These are phyloP conservation scores for Xylariaceae sp. DNA, from an alignment of 2,329 filamentous ascomycete species.

Conservation along the genomic window DNA sequence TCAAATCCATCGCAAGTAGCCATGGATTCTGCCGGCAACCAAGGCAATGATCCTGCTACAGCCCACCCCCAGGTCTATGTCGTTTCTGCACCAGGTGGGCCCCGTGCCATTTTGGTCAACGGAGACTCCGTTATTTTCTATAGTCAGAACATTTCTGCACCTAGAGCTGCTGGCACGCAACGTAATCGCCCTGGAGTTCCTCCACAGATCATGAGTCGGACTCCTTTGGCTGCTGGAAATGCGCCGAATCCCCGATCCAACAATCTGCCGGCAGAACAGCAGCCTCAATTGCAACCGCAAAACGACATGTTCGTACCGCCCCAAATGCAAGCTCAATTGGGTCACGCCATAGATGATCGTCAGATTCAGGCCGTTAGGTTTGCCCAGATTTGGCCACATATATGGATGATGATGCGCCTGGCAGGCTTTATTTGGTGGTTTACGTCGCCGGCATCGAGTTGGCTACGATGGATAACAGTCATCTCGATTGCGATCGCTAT, in stretches of 20 bases:
- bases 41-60: slow-evolving; percentile 16
- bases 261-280: slow-evolving; percentile 26
- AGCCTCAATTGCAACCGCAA: slow-evolving; percentile 28
- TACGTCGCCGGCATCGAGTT: slow-evolving; percentile 52
- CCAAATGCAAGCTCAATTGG: slow-evolving; percentile 28
- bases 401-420: slow-evolving; percentile 57
- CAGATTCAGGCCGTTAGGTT: slow-evolving; percentile 35
- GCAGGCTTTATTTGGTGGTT: slow-evolving; percentile 61
- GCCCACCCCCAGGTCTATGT: slow-evolving; percentile 52
- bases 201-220: slow-evolving; percentile 18
- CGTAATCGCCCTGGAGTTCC: slow-evolving; percentile 16
- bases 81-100: slow-evolving; percentile 55
- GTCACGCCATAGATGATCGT: slow-evolving; percentile 28
- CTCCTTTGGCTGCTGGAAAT: slow-evolving; percentile 9
- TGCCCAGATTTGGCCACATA: slow-evolving; percentile 51
- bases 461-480: slow-evolving; percentile 54
- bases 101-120: slow-evolving; percentile 53
- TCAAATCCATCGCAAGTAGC: slow-evolving; percentile 40
- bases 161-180: neutral
- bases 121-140: slow-evolving; percentile 47
- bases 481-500: slow-evolving; percentile 49
- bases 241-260: slow-evolving; percentile 22
- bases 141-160: slow-evolving; percentile 36
- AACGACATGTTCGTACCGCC: slow-evolving; percentile 27
- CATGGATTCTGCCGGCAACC: slow-evolving; percentile 28